Base-by-base conservation (phyloP, 2,329 filamentous ascomycete genomes). In the Laburnicola sp. region DNA sequence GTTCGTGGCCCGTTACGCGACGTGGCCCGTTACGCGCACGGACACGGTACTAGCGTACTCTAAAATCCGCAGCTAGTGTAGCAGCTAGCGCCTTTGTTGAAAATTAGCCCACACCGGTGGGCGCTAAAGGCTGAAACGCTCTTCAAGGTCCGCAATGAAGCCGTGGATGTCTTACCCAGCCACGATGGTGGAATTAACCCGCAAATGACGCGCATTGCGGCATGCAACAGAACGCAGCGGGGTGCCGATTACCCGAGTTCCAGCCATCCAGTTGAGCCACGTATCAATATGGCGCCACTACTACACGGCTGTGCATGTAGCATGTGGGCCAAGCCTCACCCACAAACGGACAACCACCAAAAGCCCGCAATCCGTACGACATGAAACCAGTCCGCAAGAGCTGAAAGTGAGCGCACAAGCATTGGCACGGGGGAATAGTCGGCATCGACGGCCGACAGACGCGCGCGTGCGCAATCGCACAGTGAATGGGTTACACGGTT, bases 191-290 rank as follows among this genome's bases (percentile, higher is more conserved):
- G 16, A 16, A 16, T 16, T 16, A 16, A 16, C 16, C 16, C 16
- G 16, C 16, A 16, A 16, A 16, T 16, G 16, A 16, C 16, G 16
- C 16, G 16, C 16, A 16, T 16, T 16, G 16, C 1, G 16, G 16
- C 16, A 16, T 16, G 16, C 16, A 16, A 16, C 16, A 16, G 16
- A 16, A 16, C 16, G 16, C 16, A 16, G 32, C 43, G 43, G 43
- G 43, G 26, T 37, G 43, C 43, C 43, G 34, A 45, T 26, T 6
- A 25, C 8, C 16, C 30, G 38, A 28, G 35, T 34, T 31, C 43
- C 43, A 37, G 32, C 36, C 25, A 8, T 45, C 34, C 25, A 37
- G 43, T 45, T 45, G 43, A 45, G 43, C 32, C 43, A 45, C 43
- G 43, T 45, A 45, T 38, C 30, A 27, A 11, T 9, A 37, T 37